Evolutionary conservation across 129 eudicot species (phyloP), one percentile per base, ranked within the genome.

Genomic region (Gnaphalium uliginosum): DNA sequence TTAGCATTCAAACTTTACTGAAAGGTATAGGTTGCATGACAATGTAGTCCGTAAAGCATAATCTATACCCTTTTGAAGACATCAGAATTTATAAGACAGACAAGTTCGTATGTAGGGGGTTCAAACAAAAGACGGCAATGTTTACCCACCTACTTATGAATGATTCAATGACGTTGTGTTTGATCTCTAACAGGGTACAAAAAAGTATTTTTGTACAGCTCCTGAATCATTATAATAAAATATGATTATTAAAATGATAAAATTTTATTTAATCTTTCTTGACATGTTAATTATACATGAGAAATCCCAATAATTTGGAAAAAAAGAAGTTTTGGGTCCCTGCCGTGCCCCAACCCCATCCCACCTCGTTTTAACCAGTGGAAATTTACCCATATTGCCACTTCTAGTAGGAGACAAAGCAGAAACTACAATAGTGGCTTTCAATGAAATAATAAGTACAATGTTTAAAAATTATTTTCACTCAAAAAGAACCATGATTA

Each of bases 401-500:
- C 14, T 46, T 46, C 53, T 46, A 46, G 53, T 46, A 46, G n/a
- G n/a, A 46, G 53, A 46, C 53, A 14, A 62, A 24, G 17, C 27
- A 62, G 39, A 62, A n/a, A 56, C 25, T n/a, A 56, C 61, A 6
- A n/a, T 21, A 56, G 61, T 21, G 61, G 61, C 23, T 19, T 54
- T 56, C 18, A n/a, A 56, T 56, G 24, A 56, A 56, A 56, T 56
- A 9, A 56, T 15, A 21, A 27, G 8, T 23, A 29, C 69, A 64
- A 13, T n/a, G 14, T 24, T 64, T 64, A 6, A 27, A 29, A 21
- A 0, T 24, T 29, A 30, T 5, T 64, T n/a, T 5, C 39, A 32
- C 69, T 64, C 46, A 26, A 33, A 64, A 64, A 64, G 43, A 26
- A 64, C 25, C 69, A 64, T 17, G 69, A 64, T 64, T 8, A 27